phyloP scores from a whole-genome alignment of 768 basidiomycete genomes.

The Tephrocybe sp. region DNA sequence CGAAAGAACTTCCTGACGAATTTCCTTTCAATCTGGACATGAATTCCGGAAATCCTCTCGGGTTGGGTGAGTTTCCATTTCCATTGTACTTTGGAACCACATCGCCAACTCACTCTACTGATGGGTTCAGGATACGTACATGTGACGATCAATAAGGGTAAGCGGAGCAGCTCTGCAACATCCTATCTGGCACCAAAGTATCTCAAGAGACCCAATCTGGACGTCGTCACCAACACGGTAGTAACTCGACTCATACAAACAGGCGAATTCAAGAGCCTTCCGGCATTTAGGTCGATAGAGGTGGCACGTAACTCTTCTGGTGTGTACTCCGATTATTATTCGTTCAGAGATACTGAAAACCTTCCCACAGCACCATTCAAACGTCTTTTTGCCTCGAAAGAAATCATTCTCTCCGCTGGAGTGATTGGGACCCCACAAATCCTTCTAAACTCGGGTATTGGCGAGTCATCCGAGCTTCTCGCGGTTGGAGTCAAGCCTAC shows the following conservation, averaged over 20 bases:
- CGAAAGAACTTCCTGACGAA: constrained; percentile 16
- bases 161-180: background rate
- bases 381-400: background rate
- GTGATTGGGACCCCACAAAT: background rate
- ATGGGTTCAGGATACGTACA: background rate
- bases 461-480: background rate
- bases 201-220: background rate
- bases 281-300: background rate
- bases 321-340: background rate
- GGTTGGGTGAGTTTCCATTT: constrained; percentile 11
- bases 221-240: background rate
- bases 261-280: background rate
- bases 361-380: background rate
- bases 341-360: background rate
- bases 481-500: background rate
- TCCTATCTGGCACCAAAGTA: background rate
- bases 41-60: constrained; percentile 17
- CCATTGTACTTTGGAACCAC: background rate
- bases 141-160: background rate
- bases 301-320: background rate
- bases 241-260: background rate
- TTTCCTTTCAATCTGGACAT: constrained; percentile 18
- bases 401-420: background rate
- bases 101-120: background rate
- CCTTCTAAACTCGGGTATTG: background rate